A percentile compares a stretch with the other conserved stretches of the same genome.
These are phyloP conservation scores for Selaginella tamariscina DNA, from an alignment of 75 land plant genomes.

Conservation along the genomic window DNA sequence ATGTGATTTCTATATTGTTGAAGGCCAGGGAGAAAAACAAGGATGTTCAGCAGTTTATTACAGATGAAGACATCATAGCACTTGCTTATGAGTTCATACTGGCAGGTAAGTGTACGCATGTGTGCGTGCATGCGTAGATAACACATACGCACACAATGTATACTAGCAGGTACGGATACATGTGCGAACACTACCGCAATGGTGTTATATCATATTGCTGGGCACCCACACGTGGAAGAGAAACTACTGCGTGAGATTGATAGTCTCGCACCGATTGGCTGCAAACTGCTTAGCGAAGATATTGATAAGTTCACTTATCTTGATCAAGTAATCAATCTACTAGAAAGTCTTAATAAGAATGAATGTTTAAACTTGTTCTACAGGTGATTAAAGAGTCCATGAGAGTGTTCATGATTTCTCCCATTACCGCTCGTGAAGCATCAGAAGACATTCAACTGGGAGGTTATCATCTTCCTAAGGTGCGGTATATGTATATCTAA, in stretches of 20 bases:
- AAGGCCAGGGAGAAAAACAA: conserved; percentile 25
- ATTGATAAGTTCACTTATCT: conserved; percentile 60
- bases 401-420: conserved; percentile 50
- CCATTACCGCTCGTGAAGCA: conserved; percentile 56
- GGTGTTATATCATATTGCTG: background rate
- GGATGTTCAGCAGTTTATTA: conserved; percentile 27
- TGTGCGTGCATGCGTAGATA: too few species aligned
- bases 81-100: conserved; percentile 60
- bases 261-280: conserved; percentile 31
- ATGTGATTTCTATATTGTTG: conserved; percentile 46
- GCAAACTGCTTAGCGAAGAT: conserved; percentile 36
- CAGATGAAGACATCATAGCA: conserved; percentile 40
- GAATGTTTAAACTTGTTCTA: too few species aligned
- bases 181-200: background rate
- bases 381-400: conserved; percentile 69
- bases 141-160: too few species aligned
- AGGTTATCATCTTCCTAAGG: conserved; percentile 62
- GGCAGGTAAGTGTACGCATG: conserved; percentile 13
- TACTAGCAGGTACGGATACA: conserved; percentile 2
- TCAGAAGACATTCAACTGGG: conserved; percentile 43
- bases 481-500: conserved; percentile 2
- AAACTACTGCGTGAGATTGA: conserved; percentile 61
- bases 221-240: conserved; percentile 26
- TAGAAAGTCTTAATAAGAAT: too few species aligned
- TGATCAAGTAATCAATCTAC: conserved; percentile 44